Evolutionary conservation across 1,139 yeast genomes (phyloP).

Genomic region (Scheffersomyces segobiensis): DNA sequence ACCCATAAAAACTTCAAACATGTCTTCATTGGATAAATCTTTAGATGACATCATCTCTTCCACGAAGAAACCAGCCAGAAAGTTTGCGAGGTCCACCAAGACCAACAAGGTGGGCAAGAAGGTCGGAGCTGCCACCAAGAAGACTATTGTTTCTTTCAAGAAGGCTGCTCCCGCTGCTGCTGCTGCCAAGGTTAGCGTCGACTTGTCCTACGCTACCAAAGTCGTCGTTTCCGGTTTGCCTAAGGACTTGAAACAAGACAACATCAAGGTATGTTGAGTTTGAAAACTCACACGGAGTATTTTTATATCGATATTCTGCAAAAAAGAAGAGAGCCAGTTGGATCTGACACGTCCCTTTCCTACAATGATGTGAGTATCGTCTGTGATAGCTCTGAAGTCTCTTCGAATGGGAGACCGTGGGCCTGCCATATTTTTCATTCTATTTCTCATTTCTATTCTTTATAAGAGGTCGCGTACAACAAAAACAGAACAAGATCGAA

Average conservation of each 20-base stretch:
- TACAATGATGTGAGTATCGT: background rate
- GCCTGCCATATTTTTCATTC: background rate
- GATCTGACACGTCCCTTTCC: background rate
- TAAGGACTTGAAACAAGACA: slow-evolving; percentile 73
- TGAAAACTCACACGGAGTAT: slow-evolving; percentile 3
- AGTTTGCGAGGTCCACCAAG: slow-evolving; percentile 18
- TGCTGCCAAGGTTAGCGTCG: slow-evolving; percentile 30
- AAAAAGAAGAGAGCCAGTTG: background rate
- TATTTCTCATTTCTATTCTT: background rate
- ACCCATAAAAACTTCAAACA: slow-evolving; percentile 9
- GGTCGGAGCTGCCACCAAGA: slow-evolving; percentile 29
- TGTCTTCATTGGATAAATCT: slow-evolving; percentile 81
- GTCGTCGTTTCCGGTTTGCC: slow-evolving; percentile 79
- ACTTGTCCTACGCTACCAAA: slow-evolving; percentile 64
- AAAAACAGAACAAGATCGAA: background rate
- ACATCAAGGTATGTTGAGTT: slow-evolving; percentile 72
- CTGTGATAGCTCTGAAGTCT: background rate
- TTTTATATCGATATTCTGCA: background rate
- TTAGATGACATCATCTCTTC: slow-evolving; percentile 92
- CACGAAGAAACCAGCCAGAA: slow-evolving; percentile 36
- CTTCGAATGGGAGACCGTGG: background rate
- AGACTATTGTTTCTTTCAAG: slow-evolving; percentile 39
- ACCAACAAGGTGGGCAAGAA: slow-evolving; percentile 40
- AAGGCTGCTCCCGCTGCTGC: slow-evolving; percentile 26
- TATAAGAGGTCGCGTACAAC: background rate